Base-by-base conservation (phyloP, 2,329 filamentous ascomycete species). In the Neocucurbitaria cava region DNA sequence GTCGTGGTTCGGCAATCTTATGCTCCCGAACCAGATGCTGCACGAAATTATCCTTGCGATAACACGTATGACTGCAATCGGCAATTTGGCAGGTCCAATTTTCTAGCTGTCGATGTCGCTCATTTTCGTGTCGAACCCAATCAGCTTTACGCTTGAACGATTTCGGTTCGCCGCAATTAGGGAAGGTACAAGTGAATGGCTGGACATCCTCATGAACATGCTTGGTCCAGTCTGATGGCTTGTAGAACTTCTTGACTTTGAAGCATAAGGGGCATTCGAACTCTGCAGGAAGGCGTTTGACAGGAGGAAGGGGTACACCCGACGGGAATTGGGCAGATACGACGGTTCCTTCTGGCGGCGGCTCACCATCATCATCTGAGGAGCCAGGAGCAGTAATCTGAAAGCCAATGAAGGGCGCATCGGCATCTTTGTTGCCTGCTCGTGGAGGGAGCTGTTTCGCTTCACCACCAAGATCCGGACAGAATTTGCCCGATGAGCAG, bases 191-290 rank as follows among this genome's bases (percentile, higher is more conserved):
- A 3, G 91, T 96, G 65, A 96, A 96, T 0, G 93, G 93, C 71
- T 95, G 90, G 1, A 96, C 87, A 71, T 97, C 93, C 76, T 96
- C 93, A 65, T 96, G 91, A 0, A 97, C 91, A 69, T 97, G 93
- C 73, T 97, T 96, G 1, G 92, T 96, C 93, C 93, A 97, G 75
- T 97, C 93, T 0, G 92, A 96, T 15, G 92, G 93, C 74, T 96
- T 96, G 65, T 88, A 86, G 65, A 95, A 92, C 66, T 87, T 91
- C 80, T 95, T 96, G 47, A 87, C 84, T 64, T 88, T 86, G 78
- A 91, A 96, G 77, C 93, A 96, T 20, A 96, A 80, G 33, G 90
- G 89, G 64, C 93, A 97, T 78, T 97, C 93, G 57, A 96, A 94
- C 69, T 94, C 88, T 3, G 92, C 91, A 0, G 93, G 93, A 6